Conservation (phyloP, 257 asterid species). For the Gentiana straminea region DNA sequence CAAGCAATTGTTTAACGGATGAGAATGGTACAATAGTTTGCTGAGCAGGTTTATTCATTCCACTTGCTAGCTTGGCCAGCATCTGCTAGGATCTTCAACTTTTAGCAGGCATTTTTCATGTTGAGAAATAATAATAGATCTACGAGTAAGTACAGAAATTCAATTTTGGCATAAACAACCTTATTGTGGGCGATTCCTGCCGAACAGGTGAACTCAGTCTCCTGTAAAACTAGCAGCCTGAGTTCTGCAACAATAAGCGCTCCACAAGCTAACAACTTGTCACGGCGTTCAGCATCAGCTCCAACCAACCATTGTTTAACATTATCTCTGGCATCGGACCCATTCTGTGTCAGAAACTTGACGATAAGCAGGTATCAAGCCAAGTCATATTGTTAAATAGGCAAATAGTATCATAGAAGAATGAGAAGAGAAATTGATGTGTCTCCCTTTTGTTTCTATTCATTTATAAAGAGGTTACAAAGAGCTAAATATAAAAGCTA, state of each 20-base stretch:
- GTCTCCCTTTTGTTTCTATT: no score
- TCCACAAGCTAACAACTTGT: slow-evolving; percentile 83
- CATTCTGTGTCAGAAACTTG: slow-evolving; percentile 35
- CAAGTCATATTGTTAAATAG: background rate
- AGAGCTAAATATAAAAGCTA: no score
- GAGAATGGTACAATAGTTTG: slow-evolving; percentile 84
- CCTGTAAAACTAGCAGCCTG: slow-evolving; percentile 65
- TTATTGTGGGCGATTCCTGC: slow-evolving; percentile 97
- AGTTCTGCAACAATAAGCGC: slow-evolving; percentile 84
- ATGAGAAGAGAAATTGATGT: no score
- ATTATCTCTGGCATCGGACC: slow-evolving; percentile 24
- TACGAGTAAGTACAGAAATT: background rate
- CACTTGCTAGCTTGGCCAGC: slow-evolving; percentile 95
- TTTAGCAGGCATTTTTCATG: slow-evolving; percentile 8
- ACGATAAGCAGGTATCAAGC: background rate
- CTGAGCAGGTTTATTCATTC: slow-evolving; percentile 97
- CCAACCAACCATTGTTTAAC: slow-evolving; percentile 55
- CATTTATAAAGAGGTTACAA: no score
- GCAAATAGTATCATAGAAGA: no score
- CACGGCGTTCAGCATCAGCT: slow-evolving; percentile 52
- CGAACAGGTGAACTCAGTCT: slow-evolving; percentile 86
- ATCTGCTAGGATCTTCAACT: slow-evolving; percentile 41
- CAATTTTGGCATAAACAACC: slow-evolving; percentile 25
- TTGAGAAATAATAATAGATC: background rate
- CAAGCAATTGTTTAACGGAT: slow-evolving; percentile 60